Base-by-base conservation (phyloP, 2,329 filamentous ascomycete species). In the Fusarium paranaense region DNA sequence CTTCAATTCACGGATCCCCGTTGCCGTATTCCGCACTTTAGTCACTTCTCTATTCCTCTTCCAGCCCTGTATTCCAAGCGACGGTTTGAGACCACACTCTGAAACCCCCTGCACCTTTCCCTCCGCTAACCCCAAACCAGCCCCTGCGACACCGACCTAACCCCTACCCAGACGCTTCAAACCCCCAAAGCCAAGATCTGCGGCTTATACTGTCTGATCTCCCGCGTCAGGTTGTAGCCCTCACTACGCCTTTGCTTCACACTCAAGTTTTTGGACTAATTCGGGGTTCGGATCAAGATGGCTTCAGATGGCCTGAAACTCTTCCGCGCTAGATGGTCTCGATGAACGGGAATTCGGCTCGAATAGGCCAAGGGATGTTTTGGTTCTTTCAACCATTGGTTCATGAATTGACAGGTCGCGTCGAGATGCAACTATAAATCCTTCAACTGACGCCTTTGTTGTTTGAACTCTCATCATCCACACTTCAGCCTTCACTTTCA, bases 181-280 rank as follows among this genome's bases (percentile, higher is more conserved):
- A 69, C 66, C 32, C 38, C 5, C 11, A 10, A 32, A 56, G 25
- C 56, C 54, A 50, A 64, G 42, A 69, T 64, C 56, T 69, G 66
- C 27, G 54, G 62, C 69, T 66, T 20, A 13, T 57, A 32, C n/a
- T 66, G 69, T 71, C 20, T 71, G 69, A 71, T 69, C 52, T 66
- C 16, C 45, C 27, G 58, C 66, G 38, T 69, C 69, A 66, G 50
- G 18, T 64, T 65, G 25, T 27, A 42, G 30, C 54, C 3, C 22
- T 38, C 25, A 27, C 37, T 32, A 37, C 57, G 9, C 57, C 22
- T 25, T 37, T n/a, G 35, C 52, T 56, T 37, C 35, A 37, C 14
- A 35, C 13, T 14, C 33, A 16, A 37, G 35, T 37, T 37, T 25
- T 25, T 25, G 42, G 22, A n/a, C 47, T 52, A 52, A 30, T n/a